Evolutionary conservation across 2,329 filamentous ascomycete genomes (phyloP), one percentile per base, ranked within the genome.

Genomic region (Aspergillus sp.): DNA sequence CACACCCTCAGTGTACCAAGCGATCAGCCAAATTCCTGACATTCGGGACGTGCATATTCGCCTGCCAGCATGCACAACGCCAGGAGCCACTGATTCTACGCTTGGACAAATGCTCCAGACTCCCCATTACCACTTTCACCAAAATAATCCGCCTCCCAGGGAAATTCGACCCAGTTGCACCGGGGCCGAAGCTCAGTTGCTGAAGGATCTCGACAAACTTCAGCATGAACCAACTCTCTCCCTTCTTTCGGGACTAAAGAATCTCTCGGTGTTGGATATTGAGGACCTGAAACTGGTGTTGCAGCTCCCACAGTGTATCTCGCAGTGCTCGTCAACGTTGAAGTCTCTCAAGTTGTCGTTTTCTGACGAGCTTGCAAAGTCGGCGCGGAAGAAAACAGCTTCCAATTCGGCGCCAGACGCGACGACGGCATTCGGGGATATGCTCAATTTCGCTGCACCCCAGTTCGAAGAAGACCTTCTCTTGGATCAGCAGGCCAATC

Each of bases 341-440:
- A 53, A 53, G 50, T 38, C 50, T 21, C 50, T 53, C n/a, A 39
- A 39, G 30, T 19, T 53, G 30, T 53, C 50, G 17, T 53, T 53
- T 19, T 53, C 50, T 2, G 50, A 53, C n/a, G 32, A 53, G 7
- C 50, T 38, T 10, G 30, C 50, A 8, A 53, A 38, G 50, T 36
- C 19, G n/a, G 19, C 50, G n/a, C 47, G 47, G 25, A 50, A 50
- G 25, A 50, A 11, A 32, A 50, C 44, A 23, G 11, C 23, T 13
- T 21, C 21, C 23, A 49, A 49, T 15, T 13, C 32, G 11, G 11
- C 32, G 32, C 32, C 32, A 36, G 32, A 36, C 11, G 32, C 32
- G 10, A 36, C 32, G 32, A 15, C 11, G 32, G 11, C 32, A 13
- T 36, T 36, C 32, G 32, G 32, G 32, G 32, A 36, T 36, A 11